Evolutionary conservation across 805 yeast species (phyloP).

Genomic region (Ogataea corticis): DNA sequence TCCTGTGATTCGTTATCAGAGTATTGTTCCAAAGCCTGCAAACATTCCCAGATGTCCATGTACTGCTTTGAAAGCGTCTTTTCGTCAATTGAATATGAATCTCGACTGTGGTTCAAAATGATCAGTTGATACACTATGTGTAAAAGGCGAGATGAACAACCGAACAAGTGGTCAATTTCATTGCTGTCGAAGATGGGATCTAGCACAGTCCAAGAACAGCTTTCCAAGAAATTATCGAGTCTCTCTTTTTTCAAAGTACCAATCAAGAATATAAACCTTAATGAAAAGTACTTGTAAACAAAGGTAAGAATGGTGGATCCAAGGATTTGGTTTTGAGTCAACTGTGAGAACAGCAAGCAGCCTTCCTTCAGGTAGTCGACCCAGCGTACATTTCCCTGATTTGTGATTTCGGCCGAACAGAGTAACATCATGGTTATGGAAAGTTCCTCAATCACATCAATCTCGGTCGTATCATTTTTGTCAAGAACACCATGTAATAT

Average conservation of each 20-base stretch:
- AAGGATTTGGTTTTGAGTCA: slow-evolving; percentile 11
- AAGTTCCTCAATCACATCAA: slow-evolving; percentile 29
- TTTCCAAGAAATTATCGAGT: slow-evolving; percentile 13
- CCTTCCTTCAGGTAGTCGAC: slow-evolving; percentile 32
- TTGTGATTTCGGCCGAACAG: slow-evolving; percentile 34
- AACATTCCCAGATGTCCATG: slow-evolving; percentile 12
- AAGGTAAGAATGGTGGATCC: slow-evolving; percentile 18
- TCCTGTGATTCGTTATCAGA: slow-evolving; percentile 8
- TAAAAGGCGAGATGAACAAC: slow-evolving; percentile 33
- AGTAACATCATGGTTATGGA: slow-evolving; percentile 29
- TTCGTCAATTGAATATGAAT: slow-evolving; percentile 4
- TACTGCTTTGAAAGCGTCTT: slow-evolving; percentile 7
- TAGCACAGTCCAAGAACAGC: slow-evolving; percentile 28
- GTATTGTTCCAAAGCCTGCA: slow-evolving; percentile 13
- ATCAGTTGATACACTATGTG: slow-evolving; percentile 24
- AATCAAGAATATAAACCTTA: slow-evolving; percentile 31
- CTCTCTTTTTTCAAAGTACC: slow-evolving; percentile 27
- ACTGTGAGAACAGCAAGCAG: slow-evolving; percentile 26
- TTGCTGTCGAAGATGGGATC: slow-evolving; percentile 24
- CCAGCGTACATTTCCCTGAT: slow-evolving; percentile 32
- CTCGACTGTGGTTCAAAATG: slow-evolving; percentile 16
- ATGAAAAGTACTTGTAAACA: slow-evolving; percentile 31
- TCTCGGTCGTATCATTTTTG: slow-evolving; percentile 17
- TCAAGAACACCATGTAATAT: slow-evolving; percentile 31
- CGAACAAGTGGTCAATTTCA: slow-evolving; percentile 32